Conservation (phyloP, 1,284 basidiomycete genomes). For the Stygiomarasmius scandens region DNA sequence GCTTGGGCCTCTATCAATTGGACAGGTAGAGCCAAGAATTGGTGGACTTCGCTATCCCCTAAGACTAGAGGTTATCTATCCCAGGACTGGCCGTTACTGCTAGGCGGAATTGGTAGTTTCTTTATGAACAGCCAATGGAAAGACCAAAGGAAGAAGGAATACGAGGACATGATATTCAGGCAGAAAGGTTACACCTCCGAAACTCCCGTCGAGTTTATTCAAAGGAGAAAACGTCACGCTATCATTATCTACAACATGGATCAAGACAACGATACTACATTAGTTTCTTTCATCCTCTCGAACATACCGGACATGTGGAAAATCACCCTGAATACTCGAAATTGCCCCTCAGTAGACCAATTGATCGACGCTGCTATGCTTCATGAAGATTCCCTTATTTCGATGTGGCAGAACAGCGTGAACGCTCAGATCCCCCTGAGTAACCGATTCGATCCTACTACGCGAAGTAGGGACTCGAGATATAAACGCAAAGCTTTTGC, state of each 20-base stretch:
- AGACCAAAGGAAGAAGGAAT: constrained; percentile 2
- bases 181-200: constrained; percentile 8
- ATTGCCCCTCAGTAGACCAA: background rate
- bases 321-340: background rate
- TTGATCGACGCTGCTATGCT: too few relatives aligned
- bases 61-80: background rate
- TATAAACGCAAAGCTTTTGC: too few relatives aligned
- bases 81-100: constrained; percentile 1
- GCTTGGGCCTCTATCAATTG: constrained; percentile 10
- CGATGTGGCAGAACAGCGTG: too few relatives aligned
- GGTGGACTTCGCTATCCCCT: constrained; percentile 12
- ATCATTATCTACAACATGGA: constrained; percentile 5
- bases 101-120: background rate
- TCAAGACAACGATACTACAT: constrained; percentile 11
- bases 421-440: too few relatives aligned
- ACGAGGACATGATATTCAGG: constrained; percentile 14
- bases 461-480: too few relatives aligned
- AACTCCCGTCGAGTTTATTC: background rate
- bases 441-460: too few relatives aligned
- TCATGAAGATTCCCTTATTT: too few relatives aligned
- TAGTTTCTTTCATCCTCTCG: background rate
- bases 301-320: background rate
- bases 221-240: constrained; percentile 2
- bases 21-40: constrained; percentile 2
- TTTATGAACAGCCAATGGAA: constrained; percentile 12